phyloP scores from a whole-genome alignment of 371 early-diverging fungal genomes.

The Blastocladiella emersonii region DNA sequence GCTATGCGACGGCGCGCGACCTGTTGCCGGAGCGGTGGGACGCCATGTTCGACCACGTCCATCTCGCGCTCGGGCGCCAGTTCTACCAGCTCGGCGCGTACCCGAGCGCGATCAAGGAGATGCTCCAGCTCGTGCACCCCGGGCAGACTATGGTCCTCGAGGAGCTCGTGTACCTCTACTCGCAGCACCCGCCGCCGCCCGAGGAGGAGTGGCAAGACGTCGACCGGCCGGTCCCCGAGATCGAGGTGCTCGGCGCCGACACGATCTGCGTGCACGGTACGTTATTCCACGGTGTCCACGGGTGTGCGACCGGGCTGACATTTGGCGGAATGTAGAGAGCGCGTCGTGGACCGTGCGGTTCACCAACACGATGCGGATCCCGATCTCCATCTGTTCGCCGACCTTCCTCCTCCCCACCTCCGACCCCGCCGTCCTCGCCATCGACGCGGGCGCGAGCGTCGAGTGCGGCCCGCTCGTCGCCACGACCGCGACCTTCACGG shows the following conservation, averaged over 20 bases:
- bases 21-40: not conserved
- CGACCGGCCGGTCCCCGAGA: conserved; percentile 16
- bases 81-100: conserved; percentile 21
- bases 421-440: not conserved
- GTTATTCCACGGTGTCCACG: too few relatives aligned
- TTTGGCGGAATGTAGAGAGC: not conserved
- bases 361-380: not conserved
- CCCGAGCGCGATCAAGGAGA: conserved; percentile 10
- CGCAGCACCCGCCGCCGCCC: not conserved
- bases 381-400: not conserved
- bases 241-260: conserved; percentile 17
- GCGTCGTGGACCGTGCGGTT: not conserved
- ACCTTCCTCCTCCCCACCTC: not conserved
- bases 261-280: conserved; percentile 4
- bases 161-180: not conserved
- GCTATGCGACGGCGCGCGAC: not conserved
- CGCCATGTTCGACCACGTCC: conserved; percentile 46
- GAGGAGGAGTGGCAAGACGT: conserved; percentile 9
- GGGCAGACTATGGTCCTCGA: not conserved
- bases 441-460: not conserved
- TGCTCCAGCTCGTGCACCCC: not conserved
- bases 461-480: not conserved
- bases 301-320: too few relatives aligned
- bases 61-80: conserved; percentile 72
- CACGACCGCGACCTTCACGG: not conserved